phyloP scores from a whole-genome alignment of 2,329 filamentous ascomycete genomes.

The Clarireedia paspali region DNA sequence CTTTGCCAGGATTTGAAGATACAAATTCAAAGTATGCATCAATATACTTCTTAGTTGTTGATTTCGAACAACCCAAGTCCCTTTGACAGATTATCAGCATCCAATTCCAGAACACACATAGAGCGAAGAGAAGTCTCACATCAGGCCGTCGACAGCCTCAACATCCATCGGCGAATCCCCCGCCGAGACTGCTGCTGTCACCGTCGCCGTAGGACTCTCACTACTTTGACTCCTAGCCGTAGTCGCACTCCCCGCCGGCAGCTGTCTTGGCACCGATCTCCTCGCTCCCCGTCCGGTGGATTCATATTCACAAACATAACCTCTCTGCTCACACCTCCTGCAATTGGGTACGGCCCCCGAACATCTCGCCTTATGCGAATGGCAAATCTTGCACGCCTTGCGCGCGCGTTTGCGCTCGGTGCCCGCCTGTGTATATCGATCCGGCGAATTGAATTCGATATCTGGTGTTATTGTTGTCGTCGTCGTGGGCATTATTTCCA shows the following conservation, averaged over 20 bases:
- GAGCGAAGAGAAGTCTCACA: background rate
- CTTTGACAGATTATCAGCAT: background rate
- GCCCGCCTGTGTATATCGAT: slow-evolving; percentile 6
- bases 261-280: slow-evolving; percentile 3
- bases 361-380: slow-evolving; percentile 8
- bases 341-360: slow-evolving; percentile 4
- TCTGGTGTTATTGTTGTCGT: background rate
- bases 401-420: slow-evolving; percentile 3
- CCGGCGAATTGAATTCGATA: slow-evolving; percentile 8
- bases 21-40: slow-evolving; percentile 9
- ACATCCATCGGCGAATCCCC: slow-evolving; percentile 5
- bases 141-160: background rate
- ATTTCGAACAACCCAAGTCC: background rate
- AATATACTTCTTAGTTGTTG: slow-evolving; percentile 5
- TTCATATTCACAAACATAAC: slow-evolving; percentile 8
- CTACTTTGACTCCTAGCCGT: background rate
- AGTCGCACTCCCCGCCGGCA: background rate
- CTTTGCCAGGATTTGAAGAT: slow-evolving; percentile 8
- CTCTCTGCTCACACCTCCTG: slow-evolving; percentile 6
- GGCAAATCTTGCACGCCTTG: slow-evolving; percentile 6
- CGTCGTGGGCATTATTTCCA: background rate
- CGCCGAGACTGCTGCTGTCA: background rate
- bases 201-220: background rate
- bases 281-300: slow-evolving; percentile 1
- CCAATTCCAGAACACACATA: background rate